A percentile compares a stretch with the other conserved stretches of the same genome.
Conservation (phyloP, 2,329 filamentous ascomycete genomes). For the Nothopassalora personata region DNA sequence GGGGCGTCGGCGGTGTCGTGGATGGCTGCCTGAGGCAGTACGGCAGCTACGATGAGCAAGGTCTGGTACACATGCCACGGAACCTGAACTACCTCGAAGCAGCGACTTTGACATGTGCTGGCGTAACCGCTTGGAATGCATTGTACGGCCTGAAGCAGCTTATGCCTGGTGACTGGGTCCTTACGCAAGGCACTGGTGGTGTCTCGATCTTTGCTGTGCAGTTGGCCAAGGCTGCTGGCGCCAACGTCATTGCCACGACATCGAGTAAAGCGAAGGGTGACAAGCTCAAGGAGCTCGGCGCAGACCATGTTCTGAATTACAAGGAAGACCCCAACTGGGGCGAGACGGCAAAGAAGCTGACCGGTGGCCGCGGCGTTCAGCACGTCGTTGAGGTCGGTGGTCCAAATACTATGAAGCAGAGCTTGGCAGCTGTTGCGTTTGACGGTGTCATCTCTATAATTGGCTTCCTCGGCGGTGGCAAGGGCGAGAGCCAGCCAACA, state of each 20-base stretch:
- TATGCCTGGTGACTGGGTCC: constrained; percentile 45
- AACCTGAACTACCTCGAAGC: constrained; percentile 47
- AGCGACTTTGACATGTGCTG: constrained; percentile 44
- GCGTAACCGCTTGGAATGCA: constrained; percentile 49
- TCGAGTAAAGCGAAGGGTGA: constrained; percentile 48
- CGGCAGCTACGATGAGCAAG: constrained; percentile 61
- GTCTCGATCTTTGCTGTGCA: constrained; percentile 62
- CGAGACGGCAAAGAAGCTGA: constrained; percentile 47
- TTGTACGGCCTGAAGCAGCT: constrained; percentile 45
- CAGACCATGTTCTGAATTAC: constrained; percentile 55
- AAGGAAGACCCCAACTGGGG: constrained; percentile 50
- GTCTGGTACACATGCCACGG: constrained; percentile 60
- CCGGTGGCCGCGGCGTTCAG: constrained; percentile 54
- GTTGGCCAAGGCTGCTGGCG: constrained; percentile 50
- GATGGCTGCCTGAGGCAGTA: constrained; percentile 66
- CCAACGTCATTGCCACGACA: constrained; percentile 54
- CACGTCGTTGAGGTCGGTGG: constrained; percentile 64
- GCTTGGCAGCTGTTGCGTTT: constrained; percentile 36
- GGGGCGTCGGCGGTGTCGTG: constrained; percentile 62
- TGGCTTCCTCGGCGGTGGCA: constrained; percentile 51
- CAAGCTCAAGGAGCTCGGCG: constrained; percentile 48
- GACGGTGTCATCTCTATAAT: constrained; percentile 55
- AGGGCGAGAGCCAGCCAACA: constrained; percentile 44
- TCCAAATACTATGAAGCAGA: constrained; percentile 54
- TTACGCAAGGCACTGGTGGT: constrained; percentile 65